phyloP scores from a whole-genome alignment of 1,139 yeast genomes.

The Tardiomyces depauwii region DNA sequence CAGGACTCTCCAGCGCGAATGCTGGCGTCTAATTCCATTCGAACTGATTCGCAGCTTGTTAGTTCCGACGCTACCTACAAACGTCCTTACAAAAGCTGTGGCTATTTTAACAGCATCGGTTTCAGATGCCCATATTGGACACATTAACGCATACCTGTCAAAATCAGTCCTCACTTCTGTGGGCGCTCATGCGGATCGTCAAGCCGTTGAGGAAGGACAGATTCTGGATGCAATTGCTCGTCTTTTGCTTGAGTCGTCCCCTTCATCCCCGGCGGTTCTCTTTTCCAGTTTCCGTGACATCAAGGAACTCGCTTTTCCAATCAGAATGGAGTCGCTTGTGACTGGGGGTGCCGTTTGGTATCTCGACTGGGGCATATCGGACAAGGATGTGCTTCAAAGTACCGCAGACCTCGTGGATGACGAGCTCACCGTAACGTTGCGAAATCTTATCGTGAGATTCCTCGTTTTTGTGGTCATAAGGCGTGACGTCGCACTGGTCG shows the following conservation, averaged over 20 bases:
- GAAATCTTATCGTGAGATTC: conserved; percentile 7
- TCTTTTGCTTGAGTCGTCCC: conserved; percentile 1
- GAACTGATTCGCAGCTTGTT: conserved; percentile 6
- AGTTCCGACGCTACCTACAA: conserved; percentile 5
- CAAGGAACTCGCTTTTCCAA: background rate
- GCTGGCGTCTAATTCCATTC: conserved; percentile 8
- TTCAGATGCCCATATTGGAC: conserved; percentile 8
- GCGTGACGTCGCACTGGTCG: conserved; percentile 5
- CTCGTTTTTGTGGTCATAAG: conserved; percentile 5
- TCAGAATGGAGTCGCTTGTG: background rate
- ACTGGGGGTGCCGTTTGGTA: background rate
- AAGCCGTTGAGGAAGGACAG: conserved; percentile 1
- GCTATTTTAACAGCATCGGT: conserved; percentile 8
- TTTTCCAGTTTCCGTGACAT: background rate
- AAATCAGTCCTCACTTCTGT: background rate
- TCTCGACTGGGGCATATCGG: background rate
- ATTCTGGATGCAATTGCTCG: conserved; percentile 1
- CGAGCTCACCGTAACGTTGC: background rate
- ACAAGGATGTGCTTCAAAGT: conserved; percentile 1
- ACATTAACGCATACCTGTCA: conserved; percentile 3
- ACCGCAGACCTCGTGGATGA: background rate
- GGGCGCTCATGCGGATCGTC: background rate
- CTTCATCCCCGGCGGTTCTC: background rate
- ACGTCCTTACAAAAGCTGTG: conserved; percentile 4
- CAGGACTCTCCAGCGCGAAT: conserved; percentile 2